phyloP scores from a whole-genome alignment of 164 flowering plant species.

The Stephania yunnanensis region DNA sequence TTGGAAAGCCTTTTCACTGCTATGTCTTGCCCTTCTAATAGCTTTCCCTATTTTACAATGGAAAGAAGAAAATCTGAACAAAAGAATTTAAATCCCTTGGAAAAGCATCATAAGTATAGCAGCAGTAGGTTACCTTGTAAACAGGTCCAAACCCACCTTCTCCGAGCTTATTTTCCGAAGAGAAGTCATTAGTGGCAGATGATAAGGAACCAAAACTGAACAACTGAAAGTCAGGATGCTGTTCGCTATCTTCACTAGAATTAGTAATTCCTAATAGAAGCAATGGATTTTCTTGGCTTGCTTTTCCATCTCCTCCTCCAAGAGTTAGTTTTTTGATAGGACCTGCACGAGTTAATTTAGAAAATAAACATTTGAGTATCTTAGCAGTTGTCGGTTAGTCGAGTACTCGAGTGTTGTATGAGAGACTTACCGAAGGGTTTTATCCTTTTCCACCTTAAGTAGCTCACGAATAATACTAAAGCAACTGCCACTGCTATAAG shows the following conservation, averaged over 20 bases:
- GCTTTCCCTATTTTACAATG: background rate
- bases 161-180: slow-evolving; percentile 2
- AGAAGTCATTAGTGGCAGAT: slow-evolving; percentile 3
- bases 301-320: background rate
- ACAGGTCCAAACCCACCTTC: slow-evolving; percentile 3
- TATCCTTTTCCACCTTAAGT: background rate
- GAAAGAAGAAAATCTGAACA: too few relatives aligned
- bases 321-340: too few relatives aligned
- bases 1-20: slow-evolving; percentile 12
- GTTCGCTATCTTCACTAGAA: background rate
- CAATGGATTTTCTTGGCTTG: background rate
- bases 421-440: background rate
- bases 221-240: background rate
- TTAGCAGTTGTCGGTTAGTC: too few relatives aligned
- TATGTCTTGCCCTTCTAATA: slow-evolving; percentile 3
- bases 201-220: background rate
- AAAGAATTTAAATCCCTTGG: too few relatives aligned
- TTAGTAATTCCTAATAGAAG: background rate
- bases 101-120: too few relatives aligned
- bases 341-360: background rate
- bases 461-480: background rate
- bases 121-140: background rate
- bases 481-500: background rate
- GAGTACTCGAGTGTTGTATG: background rate
- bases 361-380: too few relatives aligned